Conservation (phyloP, 306 rosid genomes). For the Vigna nakashimae region DNA sequence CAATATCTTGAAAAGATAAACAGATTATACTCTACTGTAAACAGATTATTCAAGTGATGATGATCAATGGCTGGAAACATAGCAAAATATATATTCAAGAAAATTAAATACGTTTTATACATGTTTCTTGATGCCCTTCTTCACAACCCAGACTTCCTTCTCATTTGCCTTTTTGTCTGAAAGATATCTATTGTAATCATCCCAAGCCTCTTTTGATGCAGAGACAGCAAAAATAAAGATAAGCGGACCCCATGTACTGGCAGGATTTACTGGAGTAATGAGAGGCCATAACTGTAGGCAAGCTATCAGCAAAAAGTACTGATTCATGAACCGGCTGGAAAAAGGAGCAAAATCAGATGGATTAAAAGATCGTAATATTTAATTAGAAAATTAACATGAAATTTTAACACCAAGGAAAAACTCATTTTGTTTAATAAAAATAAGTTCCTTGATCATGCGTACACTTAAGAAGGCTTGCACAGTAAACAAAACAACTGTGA, state of each 20-base stretch:
- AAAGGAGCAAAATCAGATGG: constrained; percentile 39
- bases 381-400: constrained; percentile 31
- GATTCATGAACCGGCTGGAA: constrained; percentile 99
- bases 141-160: constrained; percentile 96
- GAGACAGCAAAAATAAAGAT: constrained; percentile 97
- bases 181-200: constrained; percentile 93
- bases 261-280: constrained; percentile 98
- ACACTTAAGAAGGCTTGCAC: constrained; percentile 37
- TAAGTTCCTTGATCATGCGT: constrained; percentile 27
- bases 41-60: constrained; percentile 39
- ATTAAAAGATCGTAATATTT: constrained; percentile 39
- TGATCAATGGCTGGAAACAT: constrained; percentile 17
- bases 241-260: constrained; percentile 99
- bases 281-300: constrained; percentile 99
- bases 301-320: constrained; percentile 96
- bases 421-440: constrained; percentile 5
- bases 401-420: constrained; percentile 5
- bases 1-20: constrained; percentile 33
- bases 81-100: constrained; percentile 29
- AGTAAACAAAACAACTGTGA: not conserved
- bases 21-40: constrained; percentile 29
- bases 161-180: constrained; percentile 97
- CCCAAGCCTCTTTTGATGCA: constrained; percentile 99
- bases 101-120: constrained; percentile 52
- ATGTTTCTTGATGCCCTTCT: constrained; percentile 77